Evolutionary conservation across 345 rosid species (phyloP), one percentile per base, ranked within the genome.

Genomic region (Aethionema arabicum): DNA sequence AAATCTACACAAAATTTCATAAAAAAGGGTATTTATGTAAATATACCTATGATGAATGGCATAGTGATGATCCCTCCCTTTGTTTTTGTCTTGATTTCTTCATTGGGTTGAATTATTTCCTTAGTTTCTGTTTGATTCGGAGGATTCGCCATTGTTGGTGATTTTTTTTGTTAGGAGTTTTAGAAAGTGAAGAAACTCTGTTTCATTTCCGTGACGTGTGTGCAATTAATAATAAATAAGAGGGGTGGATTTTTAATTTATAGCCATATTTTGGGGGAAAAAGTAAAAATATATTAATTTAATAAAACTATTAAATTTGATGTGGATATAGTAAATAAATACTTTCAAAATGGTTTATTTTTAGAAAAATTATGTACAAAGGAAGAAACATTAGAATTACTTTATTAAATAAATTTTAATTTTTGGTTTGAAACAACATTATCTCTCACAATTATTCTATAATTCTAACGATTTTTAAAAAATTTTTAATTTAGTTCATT

Each of bases 11-110:
- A 47, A 6, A 27, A n/a, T 7, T 47, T 8, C 4, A 27, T n/a
- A 7, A 2, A 11, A 5, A 6, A 7, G 4, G 2, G 13, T 15
- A 4, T 45, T 3, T 45, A 6, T 11, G 5, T 8, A 53, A 46
- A 51, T 52, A 6, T 58, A 83, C 93, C 93, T 67, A 86, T 86
- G 50, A 86, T 80, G 74, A 86, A 86, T 1, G 93, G 93, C 85
- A 83, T 78, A 60, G 93, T 82, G 59, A 83, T 74, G 63, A 86
- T 77, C 21, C 93, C 87, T 59, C 93, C 96, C 68, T 76, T 81
- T 61, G 67, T 35, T 46, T 59, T 73, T 31, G 46, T 21, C 27
- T 21, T 21, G 27, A 21, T 59, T 0, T 31, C 68, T 46, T 37
- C 53, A 31, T 51, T 72, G 67, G 42, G 52, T 66, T 72, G 78